Evolutionary conservation across 2,329 filamentous ascomycete genomes (phyloP).

Genomic region (Colletotrichum agaves): DNA sequence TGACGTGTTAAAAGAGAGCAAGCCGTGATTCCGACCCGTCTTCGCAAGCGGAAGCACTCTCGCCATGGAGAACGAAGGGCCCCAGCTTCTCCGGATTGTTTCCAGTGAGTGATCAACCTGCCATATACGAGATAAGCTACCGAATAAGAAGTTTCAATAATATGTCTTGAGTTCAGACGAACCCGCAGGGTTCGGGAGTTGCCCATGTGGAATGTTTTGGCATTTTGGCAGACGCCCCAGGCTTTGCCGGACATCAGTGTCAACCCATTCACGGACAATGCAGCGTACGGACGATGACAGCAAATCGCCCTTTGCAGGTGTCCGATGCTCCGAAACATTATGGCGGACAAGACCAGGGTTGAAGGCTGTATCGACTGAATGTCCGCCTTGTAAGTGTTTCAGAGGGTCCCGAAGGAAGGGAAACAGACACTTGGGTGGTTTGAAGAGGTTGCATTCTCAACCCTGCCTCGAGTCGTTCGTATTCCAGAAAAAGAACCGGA

Average conservation of each 20-base stretch:
- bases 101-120: neutral
- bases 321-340: constrained; percentile 22
- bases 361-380: constrained; percentile 2
- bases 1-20: constrained; percentile 4
- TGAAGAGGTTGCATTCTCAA: neutral
- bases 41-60: neutral
- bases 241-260: neutral
- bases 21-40: neutral
- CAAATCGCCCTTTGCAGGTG: neutral
- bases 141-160: constrained; percentile 23
- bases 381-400: constrained; percentile 11
- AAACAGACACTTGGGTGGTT: neutral
- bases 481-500: neutral
- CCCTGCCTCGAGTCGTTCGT: neutral
- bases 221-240: neutral
- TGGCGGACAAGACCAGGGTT: constrained; percentile 1
- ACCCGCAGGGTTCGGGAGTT: neutral
- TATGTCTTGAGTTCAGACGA: constrained; percentile 17
- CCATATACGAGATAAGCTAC: neutral
- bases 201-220: neutral
- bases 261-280: constrained; percentile 1
- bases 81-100: constrained; percentile 12
- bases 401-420: neutral
- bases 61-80: neutral
- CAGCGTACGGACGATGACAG: neutral